Evolutionary conservation across 768 basidiomycete species (phyloP).

Genomic region (Xanthoconium stramineum): DNA sequence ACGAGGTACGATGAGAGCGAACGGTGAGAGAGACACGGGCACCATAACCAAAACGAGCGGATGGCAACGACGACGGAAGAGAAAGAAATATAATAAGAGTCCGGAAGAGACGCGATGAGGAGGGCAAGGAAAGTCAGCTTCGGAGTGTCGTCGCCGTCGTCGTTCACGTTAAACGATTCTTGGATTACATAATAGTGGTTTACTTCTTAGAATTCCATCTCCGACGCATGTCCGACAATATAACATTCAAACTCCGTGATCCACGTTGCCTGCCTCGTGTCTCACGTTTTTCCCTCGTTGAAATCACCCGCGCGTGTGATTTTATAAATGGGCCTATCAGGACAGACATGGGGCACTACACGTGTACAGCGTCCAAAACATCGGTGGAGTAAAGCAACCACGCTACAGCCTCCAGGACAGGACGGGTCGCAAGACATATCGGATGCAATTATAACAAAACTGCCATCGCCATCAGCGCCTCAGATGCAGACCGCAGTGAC

Average conservation of each 20-base stretch:
- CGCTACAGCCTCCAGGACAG: slow-evolving; percentile 14
- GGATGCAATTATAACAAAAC: slow-evolving; percentile 13
- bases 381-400: slow-evolving; percentile 4
- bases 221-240: slow-evolving; percentile 16
- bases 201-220: slow-evolving; percentile 19
- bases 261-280: slow-evolving; percentile 23
- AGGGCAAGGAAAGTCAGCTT: slow-evolving; percentile 21
- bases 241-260: slow-evolving; percentile 12
- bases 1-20: slow-evolving; percentile 62
- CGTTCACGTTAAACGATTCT: slow-evolving; percentile 17
- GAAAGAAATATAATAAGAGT: slow-evolving; percentile 20
- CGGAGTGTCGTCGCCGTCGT: slow-evolving; percentile 20
- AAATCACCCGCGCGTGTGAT: slow-evolving; percentile 24
- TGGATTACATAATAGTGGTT: slow-evolving; percentile 19
- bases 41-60: slow-evolving; percentile 42
- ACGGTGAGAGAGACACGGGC: slow-evolving; percentile 47
- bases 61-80: slow-evolving; percentile 38
- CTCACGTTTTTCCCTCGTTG: slow-evolving; percentile 12
- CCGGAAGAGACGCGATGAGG: slow-evolving; percentile 1
- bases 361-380: slow-evolving; percentile 14
- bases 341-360: slow-evolving; percentile 6
- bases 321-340: neutral
- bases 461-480: neutral
- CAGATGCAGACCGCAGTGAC: neutral
- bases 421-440: neutral